Evolutionary conservation across 805 yeast species (phyloP).

Genomic region (Starmerella potacharoeniae): DNA sequence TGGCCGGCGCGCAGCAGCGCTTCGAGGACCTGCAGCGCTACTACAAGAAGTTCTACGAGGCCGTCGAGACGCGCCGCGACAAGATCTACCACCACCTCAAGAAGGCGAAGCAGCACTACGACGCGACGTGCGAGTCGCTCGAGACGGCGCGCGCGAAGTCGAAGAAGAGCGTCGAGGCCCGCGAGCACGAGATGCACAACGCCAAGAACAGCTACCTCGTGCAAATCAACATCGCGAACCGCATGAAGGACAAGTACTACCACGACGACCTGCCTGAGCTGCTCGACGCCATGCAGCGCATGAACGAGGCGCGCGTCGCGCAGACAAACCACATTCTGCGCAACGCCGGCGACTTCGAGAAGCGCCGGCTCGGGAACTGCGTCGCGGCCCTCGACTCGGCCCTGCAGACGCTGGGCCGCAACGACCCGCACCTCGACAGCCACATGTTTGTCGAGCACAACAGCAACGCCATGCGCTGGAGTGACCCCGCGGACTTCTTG

Average conservation of each 20-base stretch:
- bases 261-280: constrained; percentile 90
- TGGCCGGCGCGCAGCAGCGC: constrained; percentile 42
- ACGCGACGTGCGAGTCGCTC: constrained; percentile 65
- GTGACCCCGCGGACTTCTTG: constrained; percentile 73
- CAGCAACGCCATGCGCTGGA: constrained; percentile 43
- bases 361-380: constrained; percentile 36
- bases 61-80: constrained; percentile 38
- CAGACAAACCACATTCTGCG: constrained; percentile 59
- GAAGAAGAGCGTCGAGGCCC: constrained; percentile 52
- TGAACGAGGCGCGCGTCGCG: constrained; percentile 67
- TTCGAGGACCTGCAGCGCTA: constrained; percentile 44
- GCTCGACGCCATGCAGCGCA: constrained; percentile 69
- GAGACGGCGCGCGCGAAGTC: constrained; percentile 68
- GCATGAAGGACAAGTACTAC: constrained; percentile 83
- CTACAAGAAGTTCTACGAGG: constrained; percentile 51
- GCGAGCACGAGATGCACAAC: constrained; percentile 70
- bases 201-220: constrained; percentile 78
- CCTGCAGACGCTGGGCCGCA: constrained; percentile 50
- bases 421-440: constrained; percentile 63
- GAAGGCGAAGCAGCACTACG: constrained; percentile 66
- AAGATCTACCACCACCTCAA: constrained; percentile 44
- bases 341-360: constrained; percentile 51
- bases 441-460: constrained; percentile 92
- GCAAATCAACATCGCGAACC: constrained; percentile 70
- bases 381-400: constrained; percentile 37